These are phyloP conservation scores for Datisca glomerata DNA, from an alignment of 306 rosid species.

Conservation along the genomic window DNA sequence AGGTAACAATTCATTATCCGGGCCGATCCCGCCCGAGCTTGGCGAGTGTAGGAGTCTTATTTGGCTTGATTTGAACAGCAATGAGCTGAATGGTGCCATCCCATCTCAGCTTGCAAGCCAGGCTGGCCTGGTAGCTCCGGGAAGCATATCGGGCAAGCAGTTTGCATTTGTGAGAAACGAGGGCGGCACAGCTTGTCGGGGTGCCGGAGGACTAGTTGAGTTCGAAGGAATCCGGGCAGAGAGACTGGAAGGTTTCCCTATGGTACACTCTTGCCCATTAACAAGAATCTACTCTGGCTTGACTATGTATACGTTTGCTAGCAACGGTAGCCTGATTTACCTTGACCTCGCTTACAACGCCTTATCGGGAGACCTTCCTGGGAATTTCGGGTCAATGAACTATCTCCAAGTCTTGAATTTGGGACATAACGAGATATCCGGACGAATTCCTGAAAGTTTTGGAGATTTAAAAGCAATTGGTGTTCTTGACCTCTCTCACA, in stretches of 20 bases:
- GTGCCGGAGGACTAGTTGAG: conserved; percentile 71
- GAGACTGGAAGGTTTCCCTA: conserved; percentile 45
- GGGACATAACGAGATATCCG: conserved; percentile 53
- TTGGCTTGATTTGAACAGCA: conserved; percentile 68
- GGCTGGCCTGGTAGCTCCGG: conserved; percentile 45
- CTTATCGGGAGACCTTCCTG: conserved; percentile 48
- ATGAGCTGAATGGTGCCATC: conserved; percentile 35
- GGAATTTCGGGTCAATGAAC: conserved; percentile 30
- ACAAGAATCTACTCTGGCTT: conserved; percentile 60
- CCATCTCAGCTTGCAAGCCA: conserved; percentile 46
- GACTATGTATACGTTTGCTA: conserved; percentile 41
- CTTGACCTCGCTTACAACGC: conserved; percentile 64
- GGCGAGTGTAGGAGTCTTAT: conserved; percentile 49
- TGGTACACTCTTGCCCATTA: conserved; percentile 51
- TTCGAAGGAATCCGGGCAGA: conserved; percentile 44
- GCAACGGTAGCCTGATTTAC: conserved; percentile 53
- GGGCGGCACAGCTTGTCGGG: conserved; percentile 67
- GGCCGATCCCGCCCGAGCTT: conserved; percentile 51
- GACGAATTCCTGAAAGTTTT: conserved; percentile 49
- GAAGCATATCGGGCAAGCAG: conserved; percentile 62
- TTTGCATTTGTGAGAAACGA: conserved; percentile 74
- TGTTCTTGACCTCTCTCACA: conserved; percentile 69
- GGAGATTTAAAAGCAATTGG: conserved; percentile 46
- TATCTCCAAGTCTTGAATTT: conserved; percentile 56
- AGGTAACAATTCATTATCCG: conserved; percentile 60